Percentiles rank a stretch among this genome's conserved stretches.
These are phyloP conservation scores for Diplodia corticola DNA, from an alignment of 2,329 filamentous ascomycete genomes.

Conservation along the genomic window DNA sequence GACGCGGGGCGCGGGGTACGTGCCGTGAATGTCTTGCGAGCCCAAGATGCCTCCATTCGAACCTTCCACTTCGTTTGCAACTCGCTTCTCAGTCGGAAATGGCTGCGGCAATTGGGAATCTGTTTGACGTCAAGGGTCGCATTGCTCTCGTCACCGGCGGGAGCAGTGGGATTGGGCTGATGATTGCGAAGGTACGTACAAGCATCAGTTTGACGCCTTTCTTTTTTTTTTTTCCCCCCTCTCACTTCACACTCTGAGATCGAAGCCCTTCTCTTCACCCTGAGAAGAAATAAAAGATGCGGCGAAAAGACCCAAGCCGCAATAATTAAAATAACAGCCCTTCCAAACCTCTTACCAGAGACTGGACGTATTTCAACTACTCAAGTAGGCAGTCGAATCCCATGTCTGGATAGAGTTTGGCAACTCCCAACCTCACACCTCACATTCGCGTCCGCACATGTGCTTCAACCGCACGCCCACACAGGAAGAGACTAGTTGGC, in stretches of 20 bases:
- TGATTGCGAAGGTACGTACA: slow-evolving; percentile 23
- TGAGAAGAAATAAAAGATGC: too few relatives aligned
- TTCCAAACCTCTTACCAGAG: too few relatives aligned
- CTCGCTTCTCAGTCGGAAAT: neutral
- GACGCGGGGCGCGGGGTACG: neutral
- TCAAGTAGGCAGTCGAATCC: too few relatives aligned
- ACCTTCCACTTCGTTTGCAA: neutral
- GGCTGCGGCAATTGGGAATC: slow-evolving; percentile 3
- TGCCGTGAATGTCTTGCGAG: neutral
- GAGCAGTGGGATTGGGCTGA: slow-evolving; percentile 23
- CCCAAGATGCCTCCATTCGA: neutral
- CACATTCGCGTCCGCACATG: too few relatives aligned
- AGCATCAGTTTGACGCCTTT: neutral
- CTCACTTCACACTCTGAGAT: too few relatives aligned
- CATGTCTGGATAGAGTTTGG: too few relatives aligned
- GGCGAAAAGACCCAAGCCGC: too few relatives aligned
- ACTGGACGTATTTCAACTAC: too few relatives aligned
- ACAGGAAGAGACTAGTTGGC: too few relatives aligned
- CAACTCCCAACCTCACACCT: too few relatives aligned
- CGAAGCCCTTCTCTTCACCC: too few relatives aligned
- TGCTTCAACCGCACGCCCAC: neutral
- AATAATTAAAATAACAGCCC: too few relatives aligned
- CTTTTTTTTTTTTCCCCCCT: neutral
- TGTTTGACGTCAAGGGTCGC: slow-evolving; percentile 23
- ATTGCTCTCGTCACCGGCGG: slow-evolving; percentile 24